Conservation (phyloP, 1,284 basidiomycete species). For the Gymnopus androsaceus region DNA sequence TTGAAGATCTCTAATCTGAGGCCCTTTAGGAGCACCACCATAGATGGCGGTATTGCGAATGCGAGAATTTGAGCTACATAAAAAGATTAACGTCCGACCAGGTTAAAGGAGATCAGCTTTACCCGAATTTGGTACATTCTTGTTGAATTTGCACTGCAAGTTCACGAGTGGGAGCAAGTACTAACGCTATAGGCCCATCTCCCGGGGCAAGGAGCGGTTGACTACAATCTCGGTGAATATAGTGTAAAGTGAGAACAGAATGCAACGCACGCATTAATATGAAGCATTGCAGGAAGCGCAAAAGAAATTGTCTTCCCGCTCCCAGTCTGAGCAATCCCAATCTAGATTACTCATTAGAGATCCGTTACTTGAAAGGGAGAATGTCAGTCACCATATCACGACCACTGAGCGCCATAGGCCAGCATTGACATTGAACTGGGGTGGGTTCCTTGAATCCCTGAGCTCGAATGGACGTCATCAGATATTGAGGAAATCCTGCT, state of each 20-base stretch:
- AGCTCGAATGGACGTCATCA: conserved; percentile 89
- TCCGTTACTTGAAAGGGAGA: no score
- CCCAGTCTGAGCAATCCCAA: conserved; percentile 79
- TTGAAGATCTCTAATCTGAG: conserved; percentile 96
- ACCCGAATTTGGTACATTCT: conserved; percentile 98
- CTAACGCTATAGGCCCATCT: conserved; percentile 96
- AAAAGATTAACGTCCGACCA: conserved; percentile 18
- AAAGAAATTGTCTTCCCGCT: conserved; percentile 98
- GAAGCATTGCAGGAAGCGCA: conserved; percentile 97
- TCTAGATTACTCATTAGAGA: not conserved
- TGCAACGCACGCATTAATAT: conserved; percentile 89
- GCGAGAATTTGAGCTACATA: conserved; percentile 79
- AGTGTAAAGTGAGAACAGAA: conserved; percentile 9
- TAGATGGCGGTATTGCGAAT: conserved; percentile 99
- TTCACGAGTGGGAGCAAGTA: conserved; percentile 97
- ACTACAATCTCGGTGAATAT: conserved; percentile 36
- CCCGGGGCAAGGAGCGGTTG: conserved; percentile 93
- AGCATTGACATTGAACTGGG: conserved; percentile 97
- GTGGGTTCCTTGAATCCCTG: conserved; percentile 92
- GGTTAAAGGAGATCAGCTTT: conserved; percentile 27
- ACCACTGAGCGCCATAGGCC: conserved; percentile 96
- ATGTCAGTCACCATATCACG: conserved; percentile 75
- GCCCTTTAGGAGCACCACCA: conserved; percentile 97
- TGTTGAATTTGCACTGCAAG: conserved; percentile 98
- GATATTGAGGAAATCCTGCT: conserved; percentile 94